Conservation (phyloP, 2,329 filamentous ascomycete genomes). For the Fusarium devonianum region DNA sequence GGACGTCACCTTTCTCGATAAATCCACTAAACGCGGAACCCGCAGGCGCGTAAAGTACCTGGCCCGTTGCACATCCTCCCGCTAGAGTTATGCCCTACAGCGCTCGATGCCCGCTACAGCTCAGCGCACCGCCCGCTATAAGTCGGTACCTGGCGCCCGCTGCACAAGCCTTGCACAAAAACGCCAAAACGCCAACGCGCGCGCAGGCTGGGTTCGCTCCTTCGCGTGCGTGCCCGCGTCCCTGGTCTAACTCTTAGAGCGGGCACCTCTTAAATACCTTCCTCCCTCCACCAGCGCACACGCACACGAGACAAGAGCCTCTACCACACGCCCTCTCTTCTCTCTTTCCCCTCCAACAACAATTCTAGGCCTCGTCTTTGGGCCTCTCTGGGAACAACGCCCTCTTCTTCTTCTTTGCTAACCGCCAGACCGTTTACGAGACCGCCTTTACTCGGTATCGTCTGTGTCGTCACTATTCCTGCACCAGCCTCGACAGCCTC, state of each 20-base stretch:
- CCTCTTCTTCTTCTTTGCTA: conserved; percentile 1
- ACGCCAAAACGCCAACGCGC: conserved; percentile 30
- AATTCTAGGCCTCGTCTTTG: conserved; percentile 17
- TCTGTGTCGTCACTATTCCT: conserved; percentile 17
- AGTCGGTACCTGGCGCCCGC: not conserved
- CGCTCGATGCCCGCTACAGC: not conserved
- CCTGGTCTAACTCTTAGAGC: conserved; percentile 9
- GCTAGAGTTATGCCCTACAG: conserved; percentile 2
- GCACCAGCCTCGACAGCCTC: conserved; percentile 1
- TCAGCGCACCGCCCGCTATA: conserved; percentile 12
- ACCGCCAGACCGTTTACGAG: conserved; percentile 12
- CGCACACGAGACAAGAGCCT: conserved; percentile 27
- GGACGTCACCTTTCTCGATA: conserved; percentile 32
- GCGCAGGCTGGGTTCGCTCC: conserved; percentile 6
- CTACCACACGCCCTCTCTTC: conserved; percentile 11
- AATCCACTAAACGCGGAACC: conserved; percentile 6
- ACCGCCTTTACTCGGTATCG: conserved; percentile 17
- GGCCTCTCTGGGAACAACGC: conserved; percentile 6
- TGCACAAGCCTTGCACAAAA: conserved; percentile 22
- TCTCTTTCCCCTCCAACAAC: not conserved
- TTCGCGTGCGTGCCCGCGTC: conserved; percentile 27
- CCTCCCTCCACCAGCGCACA: conserved; percentile 21
- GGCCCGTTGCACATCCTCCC: conserved; percentile 5
- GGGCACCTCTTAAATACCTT: conserved; percentile 37
- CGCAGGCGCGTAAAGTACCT: conserved; percentile 34